Base-by-base conservation (phyloP, 768 basidiomycete genomes). In the Podaxis sp. region DNA sequence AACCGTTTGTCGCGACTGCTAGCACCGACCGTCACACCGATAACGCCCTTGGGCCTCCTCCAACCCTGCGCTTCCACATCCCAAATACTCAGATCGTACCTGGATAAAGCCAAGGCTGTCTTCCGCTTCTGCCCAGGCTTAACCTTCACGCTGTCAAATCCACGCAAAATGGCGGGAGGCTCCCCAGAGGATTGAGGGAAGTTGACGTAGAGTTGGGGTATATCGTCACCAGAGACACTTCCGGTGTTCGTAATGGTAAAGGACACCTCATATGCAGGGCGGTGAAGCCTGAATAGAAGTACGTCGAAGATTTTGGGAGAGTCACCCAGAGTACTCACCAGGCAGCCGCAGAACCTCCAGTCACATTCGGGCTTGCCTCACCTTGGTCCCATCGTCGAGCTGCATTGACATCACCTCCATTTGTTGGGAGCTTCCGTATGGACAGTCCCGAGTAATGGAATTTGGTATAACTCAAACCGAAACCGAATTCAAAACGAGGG, bases 401-500 rank as follows among this genome's bases (percentile, higher is more conserved):
- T 62, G 81, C 73, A 33, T 75, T 71, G 6, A 74, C 73, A 0
- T 80, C 69, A 19, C 80, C 73, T 11, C 77, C 73, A 3, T 73
- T 75, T 17, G 66, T 61, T 9, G 69, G 58, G 3, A 89, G 71
- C 59, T 78, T 76, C 15, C 70, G 71, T 38, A 92, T 75, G 2
- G 77, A 66, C 12, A 95, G 76, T 36, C 82, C 76, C 48, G 80
- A 84, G 72, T 93, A 96, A 36, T 82, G 74, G 73, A 96, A 98
- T 2, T 75, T 82, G 42, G 95, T 90, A 77, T 97, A 98, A 60
- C 87, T 90, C 70, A 96, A 72, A 0, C 95, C 95, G 71, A 87
- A 96, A 4, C 95, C 95, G 71, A 98, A 98, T 69, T 93, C 92
- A 69, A 86, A 94, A 40, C 90, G 89, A 3, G 93, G 93, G 0